Conservation (phyloP, 2,329 filamentous ascomycete species). For the Penicillium freii region DNA sequence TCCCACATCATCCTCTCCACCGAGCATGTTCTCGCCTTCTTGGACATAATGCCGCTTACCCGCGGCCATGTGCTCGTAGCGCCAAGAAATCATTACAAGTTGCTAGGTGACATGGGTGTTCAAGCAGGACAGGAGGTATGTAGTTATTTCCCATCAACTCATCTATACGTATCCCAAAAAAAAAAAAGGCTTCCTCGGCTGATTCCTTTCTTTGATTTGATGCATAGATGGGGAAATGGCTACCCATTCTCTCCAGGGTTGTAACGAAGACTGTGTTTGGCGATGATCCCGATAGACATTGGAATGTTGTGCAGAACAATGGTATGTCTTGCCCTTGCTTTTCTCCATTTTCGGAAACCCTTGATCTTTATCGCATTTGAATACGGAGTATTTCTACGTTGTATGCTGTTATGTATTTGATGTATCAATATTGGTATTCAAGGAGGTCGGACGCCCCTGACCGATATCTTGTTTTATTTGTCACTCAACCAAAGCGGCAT, state of each 20-base stretch:
- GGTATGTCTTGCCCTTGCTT: constrained; percentile 43
- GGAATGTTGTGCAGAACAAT: constrained; percentile 98
- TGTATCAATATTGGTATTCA: constrained; percentile 3
- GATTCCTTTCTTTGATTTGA: background rate
- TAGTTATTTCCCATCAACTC: background rate
- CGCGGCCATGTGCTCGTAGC: constrained; percentile 80
- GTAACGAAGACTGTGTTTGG: constrained; percentile 67
- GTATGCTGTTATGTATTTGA: background rate
- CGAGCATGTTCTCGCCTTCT: constrained; percentile 74
- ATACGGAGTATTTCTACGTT: background rate
- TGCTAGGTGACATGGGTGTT: constrained; percentile 67
- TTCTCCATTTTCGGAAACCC: constrained; percentile 1
- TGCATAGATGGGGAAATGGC: constrained; percentile 46
- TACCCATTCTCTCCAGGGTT: constrained; percentile 60
- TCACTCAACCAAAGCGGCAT: background rate
- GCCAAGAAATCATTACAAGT: constrained; percentile 72
- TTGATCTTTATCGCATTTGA: background rate
- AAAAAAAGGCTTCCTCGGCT: constrained; percentile 2
- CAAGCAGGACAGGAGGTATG: constrained; percentile 67
- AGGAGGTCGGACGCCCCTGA: background rate
- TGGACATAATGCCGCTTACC: constrained; percentile 89
- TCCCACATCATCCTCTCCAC: constrained; percentile 71
- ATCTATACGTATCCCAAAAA: background rate
- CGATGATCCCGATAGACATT: constrained; percentile 58
- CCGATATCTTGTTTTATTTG: background rate